Evolutionary conservation across 257 asterid genomes (phyloP), one percentile per base, ranked within the genome.

Genomic region (Plantago elongata): DNA sequence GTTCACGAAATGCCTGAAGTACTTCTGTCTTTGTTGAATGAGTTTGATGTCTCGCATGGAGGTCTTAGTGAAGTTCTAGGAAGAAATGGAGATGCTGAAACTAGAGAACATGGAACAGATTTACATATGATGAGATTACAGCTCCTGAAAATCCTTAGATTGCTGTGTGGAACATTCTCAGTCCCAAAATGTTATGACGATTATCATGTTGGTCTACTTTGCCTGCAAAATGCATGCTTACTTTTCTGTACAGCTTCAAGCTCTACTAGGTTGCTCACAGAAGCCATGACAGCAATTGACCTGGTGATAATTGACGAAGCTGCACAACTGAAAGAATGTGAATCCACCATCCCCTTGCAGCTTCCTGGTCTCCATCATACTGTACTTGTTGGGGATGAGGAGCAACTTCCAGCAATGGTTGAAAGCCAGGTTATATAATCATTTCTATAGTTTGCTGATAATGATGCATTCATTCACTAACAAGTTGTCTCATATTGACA

Each of bases 321-420:
- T 34, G 97, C 97, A 38, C 95, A 86, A 63, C 75, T 86, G 29
- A 86, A 89, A 72, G 95, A 89, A 65, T 87, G 95, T 11, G 97
- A 89, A 62, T 76, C 95, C 40, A 69, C 70, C 11, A 79, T 89
- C 15, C 89, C 97, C 4, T 75, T 89, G 55, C 97, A 81, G 73
- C 75, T 89, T 51, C 68, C 68, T 10, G 95, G 92, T 43, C 63
- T 81, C 30, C 81, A 75, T 42, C 91, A 89, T 71, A 92, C 92
- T 48, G 30, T 87, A 54, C 92, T 89, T 13, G 81, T 86, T 9
- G 97, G 97, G 16, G 95, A 89, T n/a, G 91, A 86, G 73, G 70
- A 72, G 54, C 97, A 86, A 72, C 86, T 89, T 43, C 94, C 97
- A 8, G 95, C 94, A 15, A 81, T 83, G 95, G 89, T 84, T 72